A percentile compares a stretch with the other conserved stretches of the same genome.
These are phyloP conservation scores for Mesostigma viride DNA, from an alignment of 139 green algal genomes.

Conservation along the genomic window DNA sequence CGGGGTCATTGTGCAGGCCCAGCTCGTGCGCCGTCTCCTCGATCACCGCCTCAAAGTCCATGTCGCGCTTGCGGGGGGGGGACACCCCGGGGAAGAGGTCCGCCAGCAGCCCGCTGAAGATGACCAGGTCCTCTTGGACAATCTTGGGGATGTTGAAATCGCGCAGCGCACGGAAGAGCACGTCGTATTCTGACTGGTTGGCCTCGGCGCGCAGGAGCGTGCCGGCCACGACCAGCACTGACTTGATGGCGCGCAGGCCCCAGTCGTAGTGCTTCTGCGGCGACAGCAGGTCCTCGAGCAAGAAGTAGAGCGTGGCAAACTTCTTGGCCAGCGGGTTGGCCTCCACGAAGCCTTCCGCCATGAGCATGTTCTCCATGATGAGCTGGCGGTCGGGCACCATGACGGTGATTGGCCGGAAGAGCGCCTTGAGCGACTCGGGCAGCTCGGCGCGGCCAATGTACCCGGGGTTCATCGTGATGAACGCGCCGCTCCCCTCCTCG, in stretches of 20 bases:
- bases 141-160: constrained; percentile 95
- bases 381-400: constrained; percentile 69
- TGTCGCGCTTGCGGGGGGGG: constrained; percentile 63
- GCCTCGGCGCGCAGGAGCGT: constrained; percentile 72
- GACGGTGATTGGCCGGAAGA: constrained; percentile 88
- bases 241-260: constrained; percentile 94
- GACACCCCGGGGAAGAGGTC: constrained; percentile 83
- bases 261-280: constrained; percentile 85
- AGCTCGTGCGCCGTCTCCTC: constrained; percentile 33
- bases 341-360: constrained; percentile 85
- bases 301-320: constrained; percentile 86
- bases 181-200: constrained; percentile 77
- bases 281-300: constrained; percentile 81
- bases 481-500: constrained; percentile 64
- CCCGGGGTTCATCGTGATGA: constrained; percentile 94
- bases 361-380: constrained; percentile 95
- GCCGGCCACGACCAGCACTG: constrained; percentile 82
- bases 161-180: constrained; percentile 73
- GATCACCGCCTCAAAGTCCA: constrained; percentile 63
- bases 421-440: constrained; percentile 80
- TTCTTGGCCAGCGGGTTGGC: constrained; percentile 75
- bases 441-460: constrained; percentile 78
- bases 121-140: constrained; percentile 68
- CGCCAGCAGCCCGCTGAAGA: constrained; percentile 82
- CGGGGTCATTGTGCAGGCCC: constrained; percentile 71